Base-by-base conservation (phyloP, 768 basidiomycete species). In the Lactarius hengduanensis region DNA sequence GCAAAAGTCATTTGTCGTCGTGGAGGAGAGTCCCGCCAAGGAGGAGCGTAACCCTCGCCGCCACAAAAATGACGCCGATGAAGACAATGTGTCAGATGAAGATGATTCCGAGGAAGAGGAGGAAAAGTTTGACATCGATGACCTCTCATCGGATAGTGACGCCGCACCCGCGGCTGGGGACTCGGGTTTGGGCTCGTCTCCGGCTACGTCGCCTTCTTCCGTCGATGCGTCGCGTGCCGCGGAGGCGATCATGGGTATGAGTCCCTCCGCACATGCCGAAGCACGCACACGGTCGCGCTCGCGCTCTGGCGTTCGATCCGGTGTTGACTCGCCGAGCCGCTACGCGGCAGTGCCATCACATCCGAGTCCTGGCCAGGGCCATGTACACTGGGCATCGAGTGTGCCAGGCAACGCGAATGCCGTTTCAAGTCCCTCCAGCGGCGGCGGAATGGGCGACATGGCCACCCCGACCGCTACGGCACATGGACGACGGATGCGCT, bases 1-100 rank as follows among this genome's bases (percentile, higher is more conserved):
- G 56, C 97, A 99, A 75, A 99, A 98, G 75, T 97, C 95, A 7
- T 98, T 98, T 71, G 97, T 98, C 53, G 92, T 99, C 22, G 94
- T 99, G 28, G 97, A 98, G 75, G 96, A 97, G 73, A 87, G 85
- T 38, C 86, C 89, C 0, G 73, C 78, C 18, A 84, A 84, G 70
- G 65, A 71, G 32, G 70, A 70, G 32, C 66, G 28, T 56, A 11
- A 60, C 43, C 47, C 11, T 9, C 65, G 30, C 20, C 40, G 36
- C 20, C 59, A 6, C 43, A 57, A 57, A 28, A 32, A n/a, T 16
- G 50, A 10, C 32, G 57, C 50, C 20, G 61, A 61, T 32, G 78
- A 80, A 47, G 81, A 74, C 6, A 70, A 80, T 36, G 63, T 69
- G 22, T 72, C 77, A 3, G 82, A 84, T 54, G 77, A 75, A 5